These are phyloP conservation scores for Chlorencoelia australis DNA, from an alignment of 2,329 filamentous ascomycete species.

Conservation along the genomic window DNA sequence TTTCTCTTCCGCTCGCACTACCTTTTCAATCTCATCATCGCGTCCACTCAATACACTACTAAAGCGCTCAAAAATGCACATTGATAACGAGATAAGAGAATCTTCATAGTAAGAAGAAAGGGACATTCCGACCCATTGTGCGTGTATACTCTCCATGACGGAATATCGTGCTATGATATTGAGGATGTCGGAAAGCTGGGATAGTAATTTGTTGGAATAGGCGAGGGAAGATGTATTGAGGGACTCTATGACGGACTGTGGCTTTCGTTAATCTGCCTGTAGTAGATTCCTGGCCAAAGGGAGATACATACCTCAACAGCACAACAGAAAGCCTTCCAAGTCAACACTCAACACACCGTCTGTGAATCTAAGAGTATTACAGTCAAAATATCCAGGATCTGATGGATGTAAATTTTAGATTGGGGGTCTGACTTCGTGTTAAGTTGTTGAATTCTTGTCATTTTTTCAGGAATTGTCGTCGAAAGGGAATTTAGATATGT, in stretches of 20 bases:
- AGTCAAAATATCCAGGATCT: conserved; percentile 2
- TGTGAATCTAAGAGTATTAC: conserved; percentile 5
- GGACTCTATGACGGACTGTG: neutral
- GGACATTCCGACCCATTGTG: conserved; percentile 9
- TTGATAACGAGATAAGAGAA: conserved; percentile 6
- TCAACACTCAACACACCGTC: conserved; percentile 5
- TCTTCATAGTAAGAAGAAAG: conserved; percentile 3
- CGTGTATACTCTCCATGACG: conserved; percentile 13
- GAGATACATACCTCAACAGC: neutral
- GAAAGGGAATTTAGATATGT: too few relatives aligned
- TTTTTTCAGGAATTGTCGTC: too few relatives aligned
- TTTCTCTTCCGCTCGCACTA: too few relatives aligned
- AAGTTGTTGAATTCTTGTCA: too few relatives aligned
- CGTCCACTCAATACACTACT: too few relatives aligned
- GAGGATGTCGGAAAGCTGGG: conserved; percentile 3
- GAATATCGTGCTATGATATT: conserved; percentile 11
- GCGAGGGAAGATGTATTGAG: too few relatives aligned
- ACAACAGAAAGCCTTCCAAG: conserved; percentile 1
- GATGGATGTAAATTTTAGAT: neutral
- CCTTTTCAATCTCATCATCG: too few relatives aligned
- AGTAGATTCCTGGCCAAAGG: neutral
- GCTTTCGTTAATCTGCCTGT: neutral
- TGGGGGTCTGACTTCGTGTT: too few relatives aligned
- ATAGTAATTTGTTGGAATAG: neutral
- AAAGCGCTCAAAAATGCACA: too few relatives aligned